Conservation (phyloP, 2,329 filamentous ascomycete genomes). For the Leptodontidium sp. region DNA sequence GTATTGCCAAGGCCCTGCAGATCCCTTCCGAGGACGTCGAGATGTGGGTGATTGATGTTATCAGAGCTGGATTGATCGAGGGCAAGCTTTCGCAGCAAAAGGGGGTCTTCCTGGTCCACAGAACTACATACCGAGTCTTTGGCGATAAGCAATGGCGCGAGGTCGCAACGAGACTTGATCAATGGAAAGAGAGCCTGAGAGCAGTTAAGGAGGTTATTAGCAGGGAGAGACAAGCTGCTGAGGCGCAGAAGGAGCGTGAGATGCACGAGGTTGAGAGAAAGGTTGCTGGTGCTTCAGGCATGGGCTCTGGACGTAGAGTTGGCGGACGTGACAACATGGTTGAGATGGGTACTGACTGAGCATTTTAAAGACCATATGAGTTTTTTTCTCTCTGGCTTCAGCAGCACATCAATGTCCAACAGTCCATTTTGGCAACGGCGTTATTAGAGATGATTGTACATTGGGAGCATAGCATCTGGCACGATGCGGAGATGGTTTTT, state of each 20-base stretch:
- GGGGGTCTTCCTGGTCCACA: constrained; percentile 92
- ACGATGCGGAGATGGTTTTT: constrained; percentile 41
- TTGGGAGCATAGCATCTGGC: constrained; percentile 46
- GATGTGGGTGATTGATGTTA: constrained; percentile 98
- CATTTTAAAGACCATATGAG: constrained; percentile 1
- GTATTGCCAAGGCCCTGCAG: constrained; percentile 85
- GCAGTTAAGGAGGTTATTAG: constrained; percentile 81
- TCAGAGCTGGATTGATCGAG: constrained; percentile 93
- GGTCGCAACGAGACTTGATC: constrained; percentile 87
- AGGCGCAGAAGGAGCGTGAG: constrained; percentile 80
- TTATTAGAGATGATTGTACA: constrained; percentile 42
- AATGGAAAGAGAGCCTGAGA: constrained; percentile 85
- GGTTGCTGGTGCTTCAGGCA: constrained; percentile 46
- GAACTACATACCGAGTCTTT: constrained; percentile 95
- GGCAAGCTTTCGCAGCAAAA: constrained; percentile 95
- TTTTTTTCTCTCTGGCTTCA: neutral
- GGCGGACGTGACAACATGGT: constrained; percentile 46
- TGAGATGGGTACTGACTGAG: constrained; percentile 48
- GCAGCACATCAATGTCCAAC: constrained; percentile 23
- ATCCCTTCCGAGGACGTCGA: constrained; percentile 87
- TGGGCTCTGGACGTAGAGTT: constrained; percentile 54
- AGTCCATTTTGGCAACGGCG: constrained; percentile 35
- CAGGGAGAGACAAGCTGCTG: constrained; percentile 81
- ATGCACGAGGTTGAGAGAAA: constrained; percentile 75
- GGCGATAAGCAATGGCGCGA: constrained; percentile 98